Evolutionary conservation across 768 basidiomycete genomes (phyloP).

Genomic region (Daedaleopsis sinensis): DNA sequence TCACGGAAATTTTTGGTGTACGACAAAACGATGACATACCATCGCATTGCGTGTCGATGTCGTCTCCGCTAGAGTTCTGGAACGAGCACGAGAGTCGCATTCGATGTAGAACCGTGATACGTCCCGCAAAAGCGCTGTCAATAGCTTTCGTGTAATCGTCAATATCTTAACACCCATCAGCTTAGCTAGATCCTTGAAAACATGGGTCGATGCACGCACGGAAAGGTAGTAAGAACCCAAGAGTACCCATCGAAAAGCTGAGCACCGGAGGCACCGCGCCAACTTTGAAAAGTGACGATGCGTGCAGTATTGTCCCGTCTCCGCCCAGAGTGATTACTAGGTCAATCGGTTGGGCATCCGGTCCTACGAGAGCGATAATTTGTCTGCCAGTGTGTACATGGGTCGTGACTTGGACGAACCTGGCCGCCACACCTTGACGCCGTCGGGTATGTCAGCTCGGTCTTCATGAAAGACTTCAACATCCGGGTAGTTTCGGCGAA

Average conservation of each 20-base stretch:
- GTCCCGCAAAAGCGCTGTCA: constrained; percentile 76
- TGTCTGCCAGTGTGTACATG: not conserved
- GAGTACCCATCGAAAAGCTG: constrained; percentile 90
- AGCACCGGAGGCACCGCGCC: constrained; percentile 93
- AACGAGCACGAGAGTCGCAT: constrained; percentile 90
- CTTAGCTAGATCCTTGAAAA: not conserved
- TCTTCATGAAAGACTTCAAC: constrained; percentile 37
- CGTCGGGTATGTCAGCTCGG: constrained; percentile 52
- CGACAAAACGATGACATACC: constrained; percentile 41
- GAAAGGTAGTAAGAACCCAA: constrained; percentile 93
- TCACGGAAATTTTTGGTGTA: not conserved
- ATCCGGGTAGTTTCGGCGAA: constrained; percentile 33
- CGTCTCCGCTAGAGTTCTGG: constrained; percentile 59
- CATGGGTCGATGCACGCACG: constrained; percentile 54
- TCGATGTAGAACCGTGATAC: constrained; percentile 80
- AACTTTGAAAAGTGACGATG: constrained; percentile 85
- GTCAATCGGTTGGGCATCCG: constrained; percentile 67
- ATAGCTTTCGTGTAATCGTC: constrained; percentile 84
- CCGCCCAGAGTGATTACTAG: constrained; percentile 91
- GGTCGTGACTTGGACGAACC: constrained; percentile 38
- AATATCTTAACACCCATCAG: constrained; percentile 59
- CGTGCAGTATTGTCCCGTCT: constrained; percentile 93
- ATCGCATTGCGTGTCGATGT: constrained; percentile 59
- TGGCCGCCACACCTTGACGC: constrained; percentile 59
- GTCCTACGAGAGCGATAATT: constrained; percentile 34